These are phyloP conservation scores for Calocybe indica DNA, from an alignment of 768 basidiomycete species.

Conservation along the genomic window DNA sequence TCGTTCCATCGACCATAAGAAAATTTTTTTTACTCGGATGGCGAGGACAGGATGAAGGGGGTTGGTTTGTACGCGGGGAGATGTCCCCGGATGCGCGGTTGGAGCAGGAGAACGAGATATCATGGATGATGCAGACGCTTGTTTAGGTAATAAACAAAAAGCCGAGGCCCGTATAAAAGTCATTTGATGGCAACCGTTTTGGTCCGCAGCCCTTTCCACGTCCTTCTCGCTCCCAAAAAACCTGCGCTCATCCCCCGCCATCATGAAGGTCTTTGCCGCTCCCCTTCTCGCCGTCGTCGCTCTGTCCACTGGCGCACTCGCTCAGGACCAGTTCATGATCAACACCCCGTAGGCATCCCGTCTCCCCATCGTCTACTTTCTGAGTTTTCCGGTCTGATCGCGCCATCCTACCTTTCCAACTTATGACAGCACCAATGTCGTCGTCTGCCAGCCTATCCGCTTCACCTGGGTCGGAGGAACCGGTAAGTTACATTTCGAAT, in stretches of 20 bases:
- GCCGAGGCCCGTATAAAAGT: slow-evolving; percentile 11
- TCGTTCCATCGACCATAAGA: too few relatives aligned
- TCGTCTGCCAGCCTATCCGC: slow-evolving; percentile 52
- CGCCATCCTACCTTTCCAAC: slow-evolving; percentile 2
- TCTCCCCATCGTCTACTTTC: background rate
- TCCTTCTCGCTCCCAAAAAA: slow-evolving; percentile 9
- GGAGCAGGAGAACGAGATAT: slow-evolving; percentile 20
- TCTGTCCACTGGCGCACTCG: slow-evolving; percentile 30
- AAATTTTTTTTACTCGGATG: too few relatives aligned
- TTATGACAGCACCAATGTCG: slow-evolving; percentile 32
- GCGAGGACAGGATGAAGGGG: too few relatives aligned
- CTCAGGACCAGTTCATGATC: slow-evolving; percentile 39
- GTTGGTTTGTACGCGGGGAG: background rate
- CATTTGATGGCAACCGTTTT: slow-evolving; percentile 11
- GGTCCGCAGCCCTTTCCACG: slow-evolving; percentile 17
- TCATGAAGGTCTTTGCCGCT: slow-evolving; percentile 44
- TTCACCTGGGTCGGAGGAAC: slow-evolving; percentile 53
- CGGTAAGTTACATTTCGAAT: slow-evolving; percentile 29
- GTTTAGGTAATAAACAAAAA: slow-evolving; percentile 18
- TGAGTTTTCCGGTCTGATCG: background rate
- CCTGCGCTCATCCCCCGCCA: slow-evolving; percentile 19
- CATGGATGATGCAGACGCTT: slow-evolving; percentile 15
- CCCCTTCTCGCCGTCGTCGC: slow-evolving; percentile 35
- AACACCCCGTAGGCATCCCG: slow-evolving; percentile 72
- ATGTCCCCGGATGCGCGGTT: background rate